These are phyloP conservation scores for Sanghuangporus sanghuang DNA, from an alignment of 1,284 basidiomycete species.

Conservation along the genomic window DNA sequence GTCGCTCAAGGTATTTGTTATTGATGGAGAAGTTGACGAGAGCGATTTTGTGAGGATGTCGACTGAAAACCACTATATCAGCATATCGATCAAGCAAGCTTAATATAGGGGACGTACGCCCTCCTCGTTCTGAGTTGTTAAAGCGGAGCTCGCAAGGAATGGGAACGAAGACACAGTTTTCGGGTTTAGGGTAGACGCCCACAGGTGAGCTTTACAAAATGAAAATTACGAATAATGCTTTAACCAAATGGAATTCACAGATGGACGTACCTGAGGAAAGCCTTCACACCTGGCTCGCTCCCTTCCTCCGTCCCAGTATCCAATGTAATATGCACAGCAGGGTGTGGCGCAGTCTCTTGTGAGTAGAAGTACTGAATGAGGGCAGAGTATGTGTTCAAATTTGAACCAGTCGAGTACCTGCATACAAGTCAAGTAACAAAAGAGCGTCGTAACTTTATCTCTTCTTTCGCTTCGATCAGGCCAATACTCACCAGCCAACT, in stretches of 20 bases:
- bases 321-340: slow-evolving; percentile 90
- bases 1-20: slow-evolving; percentile 50
- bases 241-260: slow-evolving; percentile 20
- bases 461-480: neutral
- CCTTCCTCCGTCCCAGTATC: slow-evolving; percentile 80
- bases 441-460: neutral
- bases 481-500: slow-evolving; percentile 73
- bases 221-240: slow-evolving; percentile 15
- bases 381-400: slow-evolving; percentile 93
- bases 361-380: slow-evolving; percentile 99
- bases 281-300: slow-evolving; percentile 77
- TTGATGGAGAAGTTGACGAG: slow-evolving; percentile 40
- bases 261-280: slow-evolving; percentile 74
- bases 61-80: slow-evolving; percentile 39
- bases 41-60: slow-evolving; percentile 59
- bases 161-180: slow-evolving; percentile 90
- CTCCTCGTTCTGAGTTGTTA: slow-evolving; percentile 78
- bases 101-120: slow-evolving; percentile 53
- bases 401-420: slow-evolving; percentile 88
- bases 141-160: slow-evolving; percentile 81
- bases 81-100: neutral
- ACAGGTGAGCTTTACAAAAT: slow-evolving; percentile 61
- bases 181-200: slow-evolving; percentile 81
- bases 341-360: slow-evolving; percentile 84
- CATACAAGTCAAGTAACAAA: slow-evolving; percentile 13